Evolutionary conservation across 768 basidiomycete species (phyloP).

Genomic region (Leccinum subtestaceum): DNA sequence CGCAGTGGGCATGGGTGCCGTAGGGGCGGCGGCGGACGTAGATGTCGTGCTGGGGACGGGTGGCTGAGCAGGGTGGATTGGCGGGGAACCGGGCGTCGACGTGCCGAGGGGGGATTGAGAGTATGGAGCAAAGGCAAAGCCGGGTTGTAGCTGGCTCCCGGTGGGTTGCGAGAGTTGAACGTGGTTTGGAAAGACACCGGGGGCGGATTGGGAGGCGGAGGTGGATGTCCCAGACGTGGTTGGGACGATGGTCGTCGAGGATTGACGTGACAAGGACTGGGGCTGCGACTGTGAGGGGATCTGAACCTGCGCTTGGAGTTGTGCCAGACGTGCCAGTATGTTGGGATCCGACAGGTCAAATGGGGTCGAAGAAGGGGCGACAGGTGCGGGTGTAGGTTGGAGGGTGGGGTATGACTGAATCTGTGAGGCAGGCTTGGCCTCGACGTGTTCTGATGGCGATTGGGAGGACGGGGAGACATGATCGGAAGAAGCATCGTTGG

Average conservation of each 20-base stretch:
- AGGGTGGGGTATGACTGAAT: not conserved
- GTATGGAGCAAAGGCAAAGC: not conserved
- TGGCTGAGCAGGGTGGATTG: not conserved
- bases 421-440: slow-evolving; percentile 3
- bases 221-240: not conserved
- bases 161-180: not conserved
- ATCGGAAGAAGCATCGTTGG: not conserved
- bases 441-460: slow-evolving; percentile 6
- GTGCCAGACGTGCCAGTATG: slow-evolving; percentile 23
- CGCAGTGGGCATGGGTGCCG: slow-evolving; percentile 1
- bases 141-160: slow-evolving; percentile 13
- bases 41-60: not conserved
- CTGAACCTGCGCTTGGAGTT: slow-evolving; percentile 24
- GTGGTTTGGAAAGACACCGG: not conserved
- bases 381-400: slow-evolving; percentile 1
- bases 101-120: not conserved
- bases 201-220: not conserved
- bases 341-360: slow-evolving; percentile 26
- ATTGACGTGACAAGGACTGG: not conserved
- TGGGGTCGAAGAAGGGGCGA: not conserved
- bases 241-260: not conserved
- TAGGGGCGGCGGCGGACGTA: not conserved
- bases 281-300: slow-evolving; percentile 1
- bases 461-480: slow-evolving; percentile 6
- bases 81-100: not conserved